Evolutionary conservation across 148 eudicot genomes (phyloP), one percentile per base, ranked within the genome.

Genomic region (Heliamphora exappendiculata): DNA sequence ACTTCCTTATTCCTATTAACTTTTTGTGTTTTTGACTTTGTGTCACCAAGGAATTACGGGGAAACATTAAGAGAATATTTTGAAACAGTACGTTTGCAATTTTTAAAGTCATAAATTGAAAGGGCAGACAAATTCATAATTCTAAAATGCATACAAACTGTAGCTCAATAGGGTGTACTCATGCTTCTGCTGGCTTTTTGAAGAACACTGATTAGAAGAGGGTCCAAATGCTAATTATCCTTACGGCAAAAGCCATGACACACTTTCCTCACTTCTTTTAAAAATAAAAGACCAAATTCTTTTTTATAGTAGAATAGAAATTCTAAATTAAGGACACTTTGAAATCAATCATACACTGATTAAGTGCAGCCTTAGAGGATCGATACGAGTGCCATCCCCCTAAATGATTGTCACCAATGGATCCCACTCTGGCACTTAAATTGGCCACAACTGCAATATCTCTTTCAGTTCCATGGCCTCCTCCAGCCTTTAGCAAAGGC

Each of bases 351-450:
- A 74, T 87, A 92, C 94, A 83, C 78, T 95, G 97, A 86, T 95
- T 95, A 68, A 95, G 89, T 50, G 91, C 96, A 67, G 98, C 31
- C 85, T 95, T 95, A 50, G 98, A 95, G 70, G 98, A 82, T 47
- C 98, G 88, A 84, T 95, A 95, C 9, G 98, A 92, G 81, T 95
- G 97, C 98, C 98, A 95, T 19, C 98, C 98, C 24, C 97, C 98
- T 33, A 95, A 81, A 51, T 59, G 76, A 78, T 95, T 92, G 79
- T 95, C 98, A 22, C 94, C 90, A 72, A 95, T 92, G 29, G 98
- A 95, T 72, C 97, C 97, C 31, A 95, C 98, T 80, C 98, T 88
- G 60, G 98, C 98, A 83, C 97, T 95, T 86, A 95, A 80, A 80
- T 81, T 95, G 57, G 96, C 98, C 72, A 91, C 85, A 65, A 95